These are phyloP conservation scores for Entamoeba histolytica DNA, from an alignment of 208 protist genomes.

Conservation along the genomic window DNA sequence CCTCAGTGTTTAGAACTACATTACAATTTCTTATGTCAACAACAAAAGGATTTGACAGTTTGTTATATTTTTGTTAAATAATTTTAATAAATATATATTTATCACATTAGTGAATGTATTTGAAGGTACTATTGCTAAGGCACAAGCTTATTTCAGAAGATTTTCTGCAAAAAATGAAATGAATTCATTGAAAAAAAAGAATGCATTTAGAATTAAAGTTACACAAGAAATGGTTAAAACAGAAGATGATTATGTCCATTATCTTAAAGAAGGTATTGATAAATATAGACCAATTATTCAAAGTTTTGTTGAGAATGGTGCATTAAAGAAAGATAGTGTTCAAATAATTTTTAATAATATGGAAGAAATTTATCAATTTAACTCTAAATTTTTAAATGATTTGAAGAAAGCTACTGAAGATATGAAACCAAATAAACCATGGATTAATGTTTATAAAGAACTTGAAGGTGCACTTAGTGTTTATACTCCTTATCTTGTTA, in stretches of 20 bases:
- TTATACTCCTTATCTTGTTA: neutral
- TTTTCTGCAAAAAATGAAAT: neutral
- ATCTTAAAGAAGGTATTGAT: neutral
- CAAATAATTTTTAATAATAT: neutral
- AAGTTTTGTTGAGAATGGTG: neutral
- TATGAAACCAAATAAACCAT: neutral
- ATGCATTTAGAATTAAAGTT: neutral
- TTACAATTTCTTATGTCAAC: neutral
- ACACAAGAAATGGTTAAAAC: neutral
- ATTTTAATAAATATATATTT: neutral
- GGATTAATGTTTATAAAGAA: neutral
- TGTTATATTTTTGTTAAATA: neutral
- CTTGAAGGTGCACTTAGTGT: neutral
- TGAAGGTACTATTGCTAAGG: neutral
- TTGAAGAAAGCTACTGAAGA: neutral
- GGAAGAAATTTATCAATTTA: neutral
- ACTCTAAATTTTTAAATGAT: neutral
- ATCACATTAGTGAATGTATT: neutral
- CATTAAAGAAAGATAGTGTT: neutral
- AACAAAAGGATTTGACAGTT: neutral
- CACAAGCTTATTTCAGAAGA: neutral
- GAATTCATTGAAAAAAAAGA: neutral
- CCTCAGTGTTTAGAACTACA: neutral
- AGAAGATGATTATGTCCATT: neutral
- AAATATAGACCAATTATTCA: neutral